Evolutionary conservation across 164 flowering plant species (phyloP).

Genomic region (Nymphaea thermarum): DNA sequence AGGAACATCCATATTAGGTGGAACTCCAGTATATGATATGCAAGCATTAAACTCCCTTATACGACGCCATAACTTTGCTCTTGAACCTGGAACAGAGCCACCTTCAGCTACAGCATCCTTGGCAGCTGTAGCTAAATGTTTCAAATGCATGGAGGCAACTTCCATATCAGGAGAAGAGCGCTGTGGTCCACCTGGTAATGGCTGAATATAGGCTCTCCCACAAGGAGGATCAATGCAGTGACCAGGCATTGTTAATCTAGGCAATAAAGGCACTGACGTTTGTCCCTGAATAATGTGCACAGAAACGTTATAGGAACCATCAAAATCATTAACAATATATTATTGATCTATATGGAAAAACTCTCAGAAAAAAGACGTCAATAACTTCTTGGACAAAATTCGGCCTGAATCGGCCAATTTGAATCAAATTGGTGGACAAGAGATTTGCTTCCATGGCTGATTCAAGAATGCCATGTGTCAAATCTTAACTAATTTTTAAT

Average conservation of each 20-base stretch:
- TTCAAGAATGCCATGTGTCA: too few relatives aligned
- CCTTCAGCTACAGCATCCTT: slow-evolving; percentile 97
- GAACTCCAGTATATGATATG: slow-evolving; percentile 80
- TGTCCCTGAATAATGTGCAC: slow-evolving; percentile 48
- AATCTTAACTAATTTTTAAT: too few relatives aligned
- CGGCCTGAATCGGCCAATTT: too few relatives aligned
- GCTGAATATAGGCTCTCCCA: slow-evolving; percentile 60
- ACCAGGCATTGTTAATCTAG: slow-evolving; percentile 97
- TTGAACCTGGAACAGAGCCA: slow-evolving; percentile 93
- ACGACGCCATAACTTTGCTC: slow-evolving; percentile 97
- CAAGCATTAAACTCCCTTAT: slow-evolving; percentile 97
- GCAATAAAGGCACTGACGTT: slow-evolving; percentile 73
- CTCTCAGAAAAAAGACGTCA: too few relatives aligned
- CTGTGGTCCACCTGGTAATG: slow-evolving; percentile 26
- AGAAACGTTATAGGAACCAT: too few relatives aligned
- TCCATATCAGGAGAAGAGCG: slow-evolving; percentile 51
- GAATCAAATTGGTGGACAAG: too few relatives aligned
- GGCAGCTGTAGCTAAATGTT: slow-evolving; percentile 86
- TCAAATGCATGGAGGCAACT: slow-evolving; percentile 75
- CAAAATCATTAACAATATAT: too few relatives aligned
- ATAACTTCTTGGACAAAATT: too few relatives aligned
- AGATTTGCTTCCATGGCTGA: too few relatives aligned
- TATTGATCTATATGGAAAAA: too few relatives aligned
- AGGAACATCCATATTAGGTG: slow-evolving; percentile 76
- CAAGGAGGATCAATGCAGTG: slow-evolving; percentile 97